Evolutionary conservation across 169 alveolate species (phyloP), one percentile per base, ranked within the genome.

Genomic region (Cystoisospora suis): DNA sequence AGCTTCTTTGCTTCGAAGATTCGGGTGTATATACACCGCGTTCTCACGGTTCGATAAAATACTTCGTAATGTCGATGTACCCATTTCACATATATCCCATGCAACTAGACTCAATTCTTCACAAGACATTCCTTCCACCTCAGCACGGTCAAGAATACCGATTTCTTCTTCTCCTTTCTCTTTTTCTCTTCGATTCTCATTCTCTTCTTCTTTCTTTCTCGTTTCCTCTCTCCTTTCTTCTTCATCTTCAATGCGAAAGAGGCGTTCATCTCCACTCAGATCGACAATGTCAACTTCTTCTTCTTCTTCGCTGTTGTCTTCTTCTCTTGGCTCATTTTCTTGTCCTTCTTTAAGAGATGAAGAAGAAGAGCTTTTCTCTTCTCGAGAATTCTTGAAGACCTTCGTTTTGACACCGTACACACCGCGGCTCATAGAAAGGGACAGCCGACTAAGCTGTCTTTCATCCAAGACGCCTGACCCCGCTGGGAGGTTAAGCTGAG

Each of bases 351-450:
- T n/a, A n/a, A n/a, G n/a, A n/a, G n/a, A n/a, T n/a, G n/a, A n/a
- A n/a, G n/a, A n/a, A n/a, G n/a, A n/a, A n/a, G n/a, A n/a, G n/a
- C n/a, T n/a, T n/a, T n/a, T n/a, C n/a, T n/a, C n/a, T n/a, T n/a
- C n/a, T n/a, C n/a, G n/a, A n/a, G n/a, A n/a, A n/a, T n/a, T n/a
- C n/a, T n/a, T n/a, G n/a, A n/a, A n/a, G n/a, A n/a, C n/a, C n/a
- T n/a, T n/a, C 36, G 77, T 65, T 17, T 65, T 65, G 23, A 65
- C 77, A 44, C 77, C 77, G 77, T 65, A 65, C 40, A 65, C 77
- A 3, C 77, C 77, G 45, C 40, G n/a, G n/a, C 77, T 65, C 77
- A 65, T 65, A 23, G 77, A 12, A 23, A 9, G n/a, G 6, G 77
- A 65, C 77, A 65, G 34, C 45, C 44, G 44, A 65, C 44, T 6